Evolutionary conservation across 306 rosid species (phyloP), one percentile per base, ranked within the genome.

Genomic region (Elaeagnus macrophylla): DNA sequence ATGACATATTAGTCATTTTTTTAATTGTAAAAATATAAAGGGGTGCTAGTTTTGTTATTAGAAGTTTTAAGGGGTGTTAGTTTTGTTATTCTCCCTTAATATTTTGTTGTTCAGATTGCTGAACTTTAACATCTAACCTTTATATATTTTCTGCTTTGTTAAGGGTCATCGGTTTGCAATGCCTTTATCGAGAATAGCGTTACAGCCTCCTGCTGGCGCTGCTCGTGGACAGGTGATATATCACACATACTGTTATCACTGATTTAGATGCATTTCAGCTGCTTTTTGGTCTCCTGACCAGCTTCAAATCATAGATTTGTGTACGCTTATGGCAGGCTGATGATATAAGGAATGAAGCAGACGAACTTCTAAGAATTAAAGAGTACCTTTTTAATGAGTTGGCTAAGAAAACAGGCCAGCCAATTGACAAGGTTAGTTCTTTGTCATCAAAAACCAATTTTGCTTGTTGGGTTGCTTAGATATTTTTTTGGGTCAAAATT

Each of bases 221-320:
- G 99, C 99, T 53, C 95, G 95, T 32, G 99, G 99, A 48, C 99
- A 81, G 96, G 99, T 87, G 32, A 25, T 5, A 25, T 25, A 25
- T 25, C 4, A 25, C 32, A 1, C 32, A 25, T 25, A 25, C 32
- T 25, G 32, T 25, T 25, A 72, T 57, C 61, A 36, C 43, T 48
- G 51, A 66, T 0, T 60, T 11, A 16, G 14, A n/a, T 57, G n/a
- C 59, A 12, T 57, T 4, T 20, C 0, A 9, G 39, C 56, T 55
- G 7, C 2, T 1, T 4, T 47, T 42, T 58, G 37, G 61, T 5
- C 64, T 54, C 17, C 47, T 53, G 56, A 62, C 48, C 47, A 48
- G 48, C 53, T 70, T 59, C n/a, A n/a, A n/a, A n/a, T n/a, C 44
- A 74, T 65, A 10, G 66, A 12, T 25, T 11, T 37, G 20, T 58